Conservation (phyloP, 148 eudicot species). For the Selenicereus undatus region DNA sequence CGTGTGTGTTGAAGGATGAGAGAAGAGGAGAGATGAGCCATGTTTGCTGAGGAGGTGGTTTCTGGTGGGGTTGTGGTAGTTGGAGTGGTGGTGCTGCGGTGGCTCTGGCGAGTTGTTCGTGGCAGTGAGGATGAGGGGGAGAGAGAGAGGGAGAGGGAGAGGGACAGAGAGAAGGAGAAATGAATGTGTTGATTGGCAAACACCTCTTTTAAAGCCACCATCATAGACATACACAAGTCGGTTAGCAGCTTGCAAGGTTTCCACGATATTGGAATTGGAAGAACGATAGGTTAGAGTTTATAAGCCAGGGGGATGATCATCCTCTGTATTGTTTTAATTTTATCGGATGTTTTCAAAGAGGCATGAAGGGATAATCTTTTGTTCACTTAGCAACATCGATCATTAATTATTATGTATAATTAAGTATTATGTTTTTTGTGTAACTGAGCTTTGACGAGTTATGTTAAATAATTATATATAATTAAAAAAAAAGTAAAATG, state of each 20-base stretch:
- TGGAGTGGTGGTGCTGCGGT: neutral
- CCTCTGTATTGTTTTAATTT: too few relatives aligned
- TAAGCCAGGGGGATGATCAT: neutral
- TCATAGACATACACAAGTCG: too few relatives aligned
- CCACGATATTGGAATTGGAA: too few relatives aligned
- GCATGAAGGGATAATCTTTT: too few relatives aligned
- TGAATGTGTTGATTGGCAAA: neutral
- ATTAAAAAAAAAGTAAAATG: too few relatives aligned
- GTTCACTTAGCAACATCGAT: too few relatives aligned
- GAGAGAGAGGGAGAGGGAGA: neutral
- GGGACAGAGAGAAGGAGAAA: neutral
- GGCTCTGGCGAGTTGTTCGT: neutral
- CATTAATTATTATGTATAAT: too few relatives aligned
- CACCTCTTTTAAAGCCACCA: neutral
- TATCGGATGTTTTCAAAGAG: too few relatives aligned
- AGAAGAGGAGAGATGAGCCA: neutral
- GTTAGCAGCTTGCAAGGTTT: too few relatives aligned
- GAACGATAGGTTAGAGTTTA: neutral
- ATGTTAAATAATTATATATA: too few relatives aligned
- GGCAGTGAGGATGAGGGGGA: neutral
- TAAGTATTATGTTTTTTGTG: too few relatives aligned
- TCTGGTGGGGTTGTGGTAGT: neutral
- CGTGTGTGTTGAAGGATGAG: neutral
- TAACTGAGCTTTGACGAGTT: too few relatives aligned
- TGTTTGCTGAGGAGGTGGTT: neutral